Evolutionary conservation across 2,329 filamentous ascomycete species (phyloP), one percentile per base, ranked within the genome.

Genomic region (Sporothrix mexicana): DNA sequence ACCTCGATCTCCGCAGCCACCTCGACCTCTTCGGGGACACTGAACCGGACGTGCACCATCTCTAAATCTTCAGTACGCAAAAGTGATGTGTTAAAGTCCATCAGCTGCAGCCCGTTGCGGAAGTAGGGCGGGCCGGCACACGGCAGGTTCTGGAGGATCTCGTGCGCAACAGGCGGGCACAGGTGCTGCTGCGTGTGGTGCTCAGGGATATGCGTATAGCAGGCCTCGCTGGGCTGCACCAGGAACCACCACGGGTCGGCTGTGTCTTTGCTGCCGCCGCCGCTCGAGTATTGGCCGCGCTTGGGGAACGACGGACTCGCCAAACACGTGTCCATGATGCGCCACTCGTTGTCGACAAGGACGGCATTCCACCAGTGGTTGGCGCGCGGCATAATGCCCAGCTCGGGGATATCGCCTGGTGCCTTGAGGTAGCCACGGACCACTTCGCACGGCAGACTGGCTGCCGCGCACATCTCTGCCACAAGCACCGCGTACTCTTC

Each of bases 301-400:
- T 89, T 90, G 10, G 96, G 95, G 78, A 98, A 94, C 0, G 95
- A 97, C 13, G 95, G 95, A 75, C 92, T 95, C 3, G 96, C 94
- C 66, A 99, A 85, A 49, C 94, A 97, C 80, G 94, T 96, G 81
- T 99, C 96, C 84, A 99, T 93, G 76, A 98, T 92, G 69, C 96
- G 92, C 96, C 96, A 99, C 82, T 98, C 94, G 25, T 93, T 92
- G 80, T 99, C 96, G 9, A 98, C 91, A 49, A 98, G 84, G 20
- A 98, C 93, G 0, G 94, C 91, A 77, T 99, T 99, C 96, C 96
- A 99, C 90, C 93, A 98, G 82, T 99, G 96, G 78, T 99, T 99
- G 0, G 95, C 88, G 43, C 91, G 90, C n/a, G 93, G 93, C 80
- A 95, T 89, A 73, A 92, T 91, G 74, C 92, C 93, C 59, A 94